Base-by-base conservation (phyloP, 257 asterid species). In the Eustoma russellianum region DNA sequence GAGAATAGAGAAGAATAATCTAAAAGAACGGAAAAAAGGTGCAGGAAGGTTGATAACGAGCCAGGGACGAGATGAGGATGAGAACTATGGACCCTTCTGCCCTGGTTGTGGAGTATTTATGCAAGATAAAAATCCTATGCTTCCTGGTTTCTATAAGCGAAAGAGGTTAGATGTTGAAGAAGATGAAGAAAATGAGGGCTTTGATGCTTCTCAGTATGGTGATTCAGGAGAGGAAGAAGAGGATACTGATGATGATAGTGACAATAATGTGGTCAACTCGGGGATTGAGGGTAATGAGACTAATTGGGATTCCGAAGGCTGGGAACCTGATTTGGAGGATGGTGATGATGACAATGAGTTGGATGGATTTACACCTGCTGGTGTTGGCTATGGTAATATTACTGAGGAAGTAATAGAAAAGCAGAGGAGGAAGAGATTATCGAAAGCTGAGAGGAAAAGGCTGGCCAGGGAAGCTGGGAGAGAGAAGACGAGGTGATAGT, bases 91-190 rank as follows among this genome's bases (percentile, higher is more conserved):
- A 55, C 73, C 67, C 66, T 59, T 91, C 47, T 91, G 96, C 64
- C 89, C 96, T 41, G 96, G 96, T 57, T 91, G 98, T 75, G 98
- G 98, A 47, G 83, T 91, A 52, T 84, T 78, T 67, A 84, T 91
- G 96, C 98, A 91, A 64, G 95, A 84, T 67, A 68, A 64, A 52
- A 82, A 87, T 80, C 96, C 87, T 13, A 80, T 82, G 70, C 77
- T 66, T 63, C 95, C 87, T 7, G 98, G 98, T 41, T 91, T 62
- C 74, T 91, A 75, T 51, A 81, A 77, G 59, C 46, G 74, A 64
- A 78, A 72, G 41, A 76, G 75, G 53, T 63, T 65, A 33, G 81
- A 67, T 51, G 53, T 47, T 40, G 59, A 47, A 18, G 71, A 55
- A 46, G 33, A 33, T 35, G 44, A 59, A 43, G 94, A 68, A 35